These are phyloP conservation scores for Selenicereus undatus DNA, from an alignment of 148 eudicot species.

Conservation along the genomic window DNA sequence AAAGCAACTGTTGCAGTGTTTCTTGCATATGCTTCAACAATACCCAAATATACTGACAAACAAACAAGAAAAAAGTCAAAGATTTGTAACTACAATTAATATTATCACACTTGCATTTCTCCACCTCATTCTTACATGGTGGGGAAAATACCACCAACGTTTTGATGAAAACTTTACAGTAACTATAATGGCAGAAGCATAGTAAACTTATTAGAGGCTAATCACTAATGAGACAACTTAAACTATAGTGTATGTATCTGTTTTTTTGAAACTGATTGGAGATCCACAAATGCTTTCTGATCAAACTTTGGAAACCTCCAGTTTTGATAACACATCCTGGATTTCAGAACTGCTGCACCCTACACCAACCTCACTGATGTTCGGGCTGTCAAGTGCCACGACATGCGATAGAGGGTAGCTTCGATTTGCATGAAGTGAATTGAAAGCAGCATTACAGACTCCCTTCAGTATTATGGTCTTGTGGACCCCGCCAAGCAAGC, in stretches of 20 bases:
- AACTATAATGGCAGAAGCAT: not conserved
- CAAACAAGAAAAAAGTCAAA: not conserved
- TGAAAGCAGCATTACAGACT: conserved; percentile 42
- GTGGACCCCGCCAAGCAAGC: conserved; percentile 78
- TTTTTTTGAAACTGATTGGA: conserved; percentile 3
- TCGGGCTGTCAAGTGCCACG: conserved; percentile 63
- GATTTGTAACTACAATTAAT: conserved; percentile 8
- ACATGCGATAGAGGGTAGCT: conserved; percentile 83
- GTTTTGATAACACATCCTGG: conserved; percentile 42
- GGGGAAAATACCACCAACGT: not conserved
- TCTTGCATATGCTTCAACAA: not conserved
- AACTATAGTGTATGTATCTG: not conserved
- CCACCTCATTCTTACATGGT: not conserved
- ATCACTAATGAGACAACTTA: conserved; percentile 1
- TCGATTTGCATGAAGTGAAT: conserved; percentile 58
- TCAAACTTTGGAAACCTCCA: conserved; percentile 38
- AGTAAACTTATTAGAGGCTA: not conserved
- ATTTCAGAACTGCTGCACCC: conserved; percentile 38
- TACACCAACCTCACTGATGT: conserved; percentile 42
- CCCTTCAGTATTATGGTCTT: conserved; percentile 77
- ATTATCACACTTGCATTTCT: conserved; percentile 4
- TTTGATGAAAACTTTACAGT: conserved; percentile 7
- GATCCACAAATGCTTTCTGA: not conserved
- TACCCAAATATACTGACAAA: not conserved
- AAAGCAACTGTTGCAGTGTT: not conserved